Conservation (phyloP, 352 stramenopile species). For the Sclerospora graminicola region DNA sequence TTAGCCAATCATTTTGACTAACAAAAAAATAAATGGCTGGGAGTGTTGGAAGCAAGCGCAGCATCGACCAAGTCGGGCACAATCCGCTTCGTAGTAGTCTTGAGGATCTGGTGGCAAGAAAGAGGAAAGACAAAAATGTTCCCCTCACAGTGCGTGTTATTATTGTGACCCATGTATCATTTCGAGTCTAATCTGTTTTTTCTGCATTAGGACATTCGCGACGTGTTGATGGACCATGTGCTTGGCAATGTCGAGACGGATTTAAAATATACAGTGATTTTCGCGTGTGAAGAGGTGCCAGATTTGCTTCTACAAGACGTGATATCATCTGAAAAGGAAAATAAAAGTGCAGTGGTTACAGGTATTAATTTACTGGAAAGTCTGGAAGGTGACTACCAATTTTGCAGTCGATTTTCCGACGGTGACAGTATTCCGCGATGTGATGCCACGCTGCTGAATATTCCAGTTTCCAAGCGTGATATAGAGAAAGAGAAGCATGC, state of each 20-base stretch:
- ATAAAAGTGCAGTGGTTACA: constrained; percentile 1
- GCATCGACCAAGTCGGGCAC: constrained; percentile 9
- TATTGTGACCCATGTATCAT: too few species aligned
- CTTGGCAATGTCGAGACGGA: constrained; percentile 44
- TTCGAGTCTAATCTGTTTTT: neutral
- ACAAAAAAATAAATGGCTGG: constrained; percentile 34
- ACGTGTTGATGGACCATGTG: constrained; percentile 55
- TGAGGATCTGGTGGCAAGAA: constrained; percentile 22
- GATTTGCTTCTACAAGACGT: constrained; percentile 24
- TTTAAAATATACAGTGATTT: constrained; percentile 53
- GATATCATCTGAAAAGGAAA: neutral
- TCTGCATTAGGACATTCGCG: constrained; percentile 39
- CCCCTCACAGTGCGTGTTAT: constrained; percentile 42
- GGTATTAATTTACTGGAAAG: constrained; percentile 28
- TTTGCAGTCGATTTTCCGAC: constrained; percentile 47
- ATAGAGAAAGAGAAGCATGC: constrained; percentile 69
- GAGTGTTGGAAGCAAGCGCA: constrained; percentile 25
- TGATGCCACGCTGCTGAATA: constrained; percentile 54
- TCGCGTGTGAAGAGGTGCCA: constrained; percentile 61
- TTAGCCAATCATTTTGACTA: constrained; percentile 16
- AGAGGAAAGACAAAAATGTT: constrained; percentile 22
- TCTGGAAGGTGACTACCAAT: constrained; percentile 26
- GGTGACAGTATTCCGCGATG: constrained; percentile 69
- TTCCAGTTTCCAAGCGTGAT: constrained; percentile 64
- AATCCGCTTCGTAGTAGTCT: constrained; percentile 26